These are phyloP conservation scores for Brassica carinata DNA, from an alignment of 345 rosid species.

Conservation along the genomic window DNA sequence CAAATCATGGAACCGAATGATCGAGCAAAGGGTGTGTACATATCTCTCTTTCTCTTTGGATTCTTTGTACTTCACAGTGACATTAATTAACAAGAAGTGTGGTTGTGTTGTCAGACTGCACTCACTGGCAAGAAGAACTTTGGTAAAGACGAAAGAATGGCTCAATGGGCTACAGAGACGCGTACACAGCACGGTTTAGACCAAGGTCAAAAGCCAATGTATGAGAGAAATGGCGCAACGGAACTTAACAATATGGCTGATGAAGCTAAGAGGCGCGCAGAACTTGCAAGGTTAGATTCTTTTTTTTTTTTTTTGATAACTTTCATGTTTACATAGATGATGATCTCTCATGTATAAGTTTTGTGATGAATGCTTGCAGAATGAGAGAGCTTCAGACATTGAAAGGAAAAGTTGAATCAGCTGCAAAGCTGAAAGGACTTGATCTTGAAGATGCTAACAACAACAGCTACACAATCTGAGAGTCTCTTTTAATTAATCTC, in stretches of 20 bases:
- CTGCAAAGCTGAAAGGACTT: constrained; percentile 49
- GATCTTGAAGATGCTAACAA: constrained; percentile 51
- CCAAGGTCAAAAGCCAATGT: constrained; percentile 21
- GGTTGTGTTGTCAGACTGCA: constrained; percentile 35
- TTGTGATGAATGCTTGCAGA: too few species aligned
- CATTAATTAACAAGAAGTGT: not conserved
- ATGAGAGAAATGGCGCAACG: constrained; percentile 36
- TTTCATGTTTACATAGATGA: too few species aligned
- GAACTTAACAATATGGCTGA: constrained; percentile 54
- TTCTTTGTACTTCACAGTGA: not conserved
- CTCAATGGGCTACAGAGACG: constrained; percentile 50
- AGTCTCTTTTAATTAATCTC: not conserved
- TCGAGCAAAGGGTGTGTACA: constrained; percentile 73
- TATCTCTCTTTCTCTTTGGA: not conserved
- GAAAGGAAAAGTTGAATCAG: constrained; percentile 57
- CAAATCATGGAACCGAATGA: constrained; percentile 68
- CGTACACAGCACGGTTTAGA: constrained; percentile 50
- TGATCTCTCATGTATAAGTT: too few species aligned
- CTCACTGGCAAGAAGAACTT: constrained; percentile 48
- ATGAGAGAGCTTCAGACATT: constrained; percentile 58
- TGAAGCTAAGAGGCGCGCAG: constrained; percentile 59
- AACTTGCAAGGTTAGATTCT: constrained; percentile 39
- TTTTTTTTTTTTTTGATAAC: not conserved
- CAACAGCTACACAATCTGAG: constrained; percentile 40
- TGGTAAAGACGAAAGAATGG: constrained; percentile 49